A percentile compares a stretch with the other conserved stretches of the same genome.
Conservation (phyloP, 352 stramenopile genomes). For the Halophytophthora polymorphica region DNA sequence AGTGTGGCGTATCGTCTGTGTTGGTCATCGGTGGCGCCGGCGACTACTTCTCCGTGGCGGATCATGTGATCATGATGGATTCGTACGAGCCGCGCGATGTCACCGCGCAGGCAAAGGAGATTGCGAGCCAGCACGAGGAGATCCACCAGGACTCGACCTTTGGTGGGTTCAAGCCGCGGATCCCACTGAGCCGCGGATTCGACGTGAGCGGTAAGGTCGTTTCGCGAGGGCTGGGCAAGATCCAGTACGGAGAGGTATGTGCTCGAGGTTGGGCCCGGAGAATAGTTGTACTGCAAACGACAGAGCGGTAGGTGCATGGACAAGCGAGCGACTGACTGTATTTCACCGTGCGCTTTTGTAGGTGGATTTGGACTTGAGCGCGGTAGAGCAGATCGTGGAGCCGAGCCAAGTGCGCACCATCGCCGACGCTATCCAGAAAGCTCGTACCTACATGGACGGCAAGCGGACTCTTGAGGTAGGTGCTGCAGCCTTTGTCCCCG, state of each 20-base stretch:
- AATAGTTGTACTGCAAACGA: neutral
- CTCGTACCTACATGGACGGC: slow-evolving; percentile 56
- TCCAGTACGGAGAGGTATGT: slow-evolving; percentile 85
- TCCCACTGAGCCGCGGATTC: slow-evolving; percentile 53
- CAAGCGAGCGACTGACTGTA: neutral
- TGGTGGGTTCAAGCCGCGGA: slow-evolving; percentile 43
- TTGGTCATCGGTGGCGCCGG: slow-evolving; percentile 95
- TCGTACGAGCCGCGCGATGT: slow-evolving; percentile 92
- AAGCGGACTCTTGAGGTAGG: slow-evolving; percentile 50
- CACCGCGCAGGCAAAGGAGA: slow-evolving; percentile 89
- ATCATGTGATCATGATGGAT: slow-evolving; percentile 97
- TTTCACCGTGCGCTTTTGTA: slow-evolving; percentile 10
- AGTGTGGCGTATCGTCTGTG: slow-evolving; percentile 90
- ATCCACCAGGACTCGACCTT: slow-evolving; percentile 55
- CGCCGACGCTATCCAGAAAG: slow-evolving; percentile 60
- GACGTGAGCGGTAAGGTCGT: slow-evolving; percentile 77
- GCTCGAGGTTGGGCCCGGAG: neutral
- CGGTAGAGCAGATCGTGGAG: slow-evolving; percentile 89
- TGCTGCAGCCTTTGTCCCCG: neutral
- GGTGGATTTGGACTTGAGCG: slow-evolving; percentile 81
- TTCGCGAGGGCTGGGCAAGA: slow-evolving; percentile 60
- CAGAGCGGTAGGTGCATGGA: slow-evolving; percentile 1
- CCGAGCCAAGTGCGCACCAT: slow-evolving; percentile 84
- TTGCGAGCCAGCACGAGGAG: slow-evolving; percentile 66
- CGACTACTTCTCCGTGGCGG: slow-evolving; percentile 96